phyloP scores from a whole-genome alignment of 306 rosid species.

The Vigna trinervia region DNA sequence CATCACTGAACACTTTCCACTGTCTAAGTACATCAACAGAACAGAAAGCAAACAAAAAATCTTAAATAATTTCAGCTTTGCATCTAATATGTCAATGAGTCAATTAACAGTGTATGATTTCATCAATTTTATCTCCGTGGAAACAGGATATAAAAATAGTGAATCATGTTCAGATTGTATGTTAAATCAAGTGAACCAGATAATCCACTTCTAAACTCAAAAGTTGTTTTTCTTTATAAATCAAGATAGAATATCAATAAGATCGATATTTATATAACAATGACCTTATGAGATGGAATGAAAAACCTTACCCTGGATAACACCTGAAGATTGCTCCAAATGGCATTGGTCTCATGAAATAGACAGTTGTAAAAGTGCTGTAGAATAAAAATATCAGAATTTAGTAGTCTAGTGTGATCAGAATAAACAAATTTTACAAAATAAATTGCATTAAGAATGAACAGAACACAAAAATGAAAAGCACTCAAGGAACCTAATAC shows the following conservation, averaged over 20 bases:
- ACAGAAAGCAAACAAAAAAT: constrained; percentile 39
- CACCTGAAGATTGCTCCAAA: constrained; percentile 90
- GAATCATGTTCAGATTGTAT: neutral
- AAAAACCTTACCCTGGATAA: constrained; percentile 83
- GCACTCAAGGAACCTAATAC: constrained; percentile 20
- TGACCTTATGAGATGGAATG: neutral
- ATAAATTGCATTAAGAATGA: constrained; percentile 18
- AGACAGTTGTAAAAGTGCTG: constrained; percentile 86
- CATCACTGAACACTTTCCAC: constrained; percentile 97
- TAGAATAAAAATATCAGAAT: constrained; percentile 37
- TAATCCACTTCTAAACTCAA: constrained; percentile 17
- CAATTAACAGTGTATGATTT: constrained; percentile 13
- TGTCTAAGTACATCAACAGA: constrained; percentile 54
- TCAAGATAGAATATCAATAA: too few relatives aligned
- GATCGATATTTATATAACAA: too few relatives aligned
- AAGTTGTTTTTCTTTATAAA: neutral
- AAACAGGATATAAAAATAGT: neutral
- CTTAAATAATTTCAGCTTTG: constrained; percentile 14
- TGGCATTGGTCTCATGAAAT: constrained; percentile 92
- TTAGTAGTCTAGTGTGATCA: constrained; percentile 38
- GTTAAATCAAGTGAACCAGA: constrained; percentile 3
- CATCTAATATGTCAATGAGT: neutral
- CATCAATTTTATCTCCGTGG: constrained; percentile 19
- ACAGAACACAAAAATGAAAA: constrained; percentile 9
- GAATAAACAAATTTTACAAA: constrained; percentile 29